Evolutionary conservation across 768 basidiomycete genomes (phyloP).

Genomic region (Chiua virens): DNA sequence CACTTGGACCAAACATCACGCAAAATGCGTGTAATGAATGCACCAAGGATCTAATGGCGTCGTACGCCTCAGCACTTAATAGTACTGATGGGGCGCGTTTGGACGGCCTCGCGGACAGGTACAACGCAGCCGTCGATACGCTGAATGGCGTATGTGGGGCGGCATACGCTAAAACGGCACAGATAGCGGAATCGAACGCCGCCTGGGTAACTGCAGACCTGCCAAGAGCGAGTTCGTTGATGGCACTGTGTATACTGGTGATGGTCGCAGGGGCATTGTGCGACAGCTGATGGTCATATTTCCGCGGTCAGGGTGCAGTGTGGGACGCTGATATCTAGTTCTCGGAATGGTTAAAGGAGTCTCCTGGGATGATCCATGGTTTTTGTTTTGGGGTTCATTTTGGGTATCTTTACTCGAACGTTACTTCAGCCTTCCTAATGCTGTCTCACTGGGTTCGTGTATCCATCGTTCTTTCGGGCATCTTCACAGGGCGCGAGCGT

Average conservation of each 20-base stretch:
- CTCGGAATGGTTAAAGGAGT: not conserved
- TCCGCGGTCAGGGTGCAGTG: not conserved
- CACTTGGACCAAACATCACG: constrained; percentile 46
- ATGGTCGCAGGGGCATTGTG: constrained; percentile 9
- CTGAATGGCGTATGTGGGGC: constrained; percentile 52
- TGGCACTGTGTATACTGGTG: constrained; percentile 11
- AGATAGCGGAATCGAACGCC: constrained; percentile 8
- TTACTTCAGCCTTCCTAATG: not conserved
- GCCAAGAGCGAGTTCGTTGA: constrained; percentile 4
- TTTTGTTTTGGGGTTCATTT: not conserved
- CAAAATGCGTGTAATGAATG: constrained; percentile 63
- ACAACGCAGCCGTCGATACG: constrained; percentile 45
- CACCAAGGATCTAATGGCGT: constrained; percentile 54
- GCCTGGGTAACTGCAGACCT: constrained; percentile 7
- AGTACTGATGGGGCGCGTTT: constrained; percentile 34
- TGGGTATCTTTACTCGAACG: not conserved
- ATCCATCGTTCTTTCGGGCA: not conserved
- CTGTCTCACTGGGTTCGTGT: not conserved
- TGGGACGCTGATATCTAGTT: not conserved
- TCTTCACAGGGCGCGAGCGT: too few species aligned
- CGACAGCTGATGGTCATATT: constrained; percentile 8
- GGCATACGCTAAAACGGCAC: constrained; percentile 38
- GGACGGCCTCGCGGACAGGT: constrained; percentile 46
- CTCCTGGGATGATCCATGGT: not conserved
- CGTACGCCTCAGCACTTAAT: constrained; percentile 48